Evolutionary conservation across 2,329 filamentous ascomycete genomes (phyloP), one percentile per base, ranked within the genome.

Genomic region (Colletotrichum aenigma): DNA sequence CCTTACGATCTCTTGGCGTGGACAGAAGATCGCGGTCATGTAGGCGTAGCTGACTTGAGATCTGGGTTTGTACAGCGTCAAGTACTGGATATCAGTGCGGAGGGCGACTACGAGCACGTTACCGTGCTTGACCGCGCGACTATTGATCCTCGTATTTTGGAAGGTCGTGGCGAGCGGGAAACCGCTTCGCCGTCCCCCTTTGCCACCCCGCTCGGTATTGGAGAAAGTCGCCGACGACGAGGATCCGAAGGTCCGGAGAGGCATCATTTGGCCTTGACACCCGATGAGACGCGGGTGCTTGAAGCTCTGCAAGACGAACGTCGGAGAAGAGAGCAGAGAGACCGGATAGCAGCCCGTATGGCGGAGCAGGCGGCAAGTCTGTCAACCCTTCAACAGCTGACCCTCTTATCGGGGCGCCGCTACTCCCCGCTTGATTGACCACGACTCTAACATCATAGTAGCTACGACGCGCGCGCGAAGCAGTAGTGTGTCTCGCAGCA

Each of bases 1-100:
- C 95, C 96, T 1, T 96, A 94, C 88, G 96, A 98, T 82, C 90
- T 99, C 21, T 87, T 99, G 55, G 94, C 97, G 8, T 98, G 97
- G 96, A 95, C 96, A 10, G 97, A 99, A 84, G 95, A 98, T 80
- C 93, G 94, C 77, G 94, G 93, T 5, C 89, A 92, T 71, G 88
- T 96, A 18, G 95, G 94, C 48, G 88, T 96, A 52, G 93, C 93
- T 7, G 95, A 97, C 83, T 85, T 95, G 66, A 90, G 94, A 34
- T 90, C 88, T 78, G 91, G 93, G 26, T 92, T 95, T 77, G 87
- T 89, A 62, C 89, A 91, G 67, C 91, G 93, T 61, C 95, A 97
- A 81, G 89, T 94, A 36, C 87, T 97, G 34, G 86, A 90, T 32
- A 87, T 96, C 56, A 90, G 93, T 78, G 87, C 88, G 16, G 88